Evolutionary conservation across 495 filamentous ascomycete species (phyloP).

Genomic region (Penicillium maclennaniae): DNA sequence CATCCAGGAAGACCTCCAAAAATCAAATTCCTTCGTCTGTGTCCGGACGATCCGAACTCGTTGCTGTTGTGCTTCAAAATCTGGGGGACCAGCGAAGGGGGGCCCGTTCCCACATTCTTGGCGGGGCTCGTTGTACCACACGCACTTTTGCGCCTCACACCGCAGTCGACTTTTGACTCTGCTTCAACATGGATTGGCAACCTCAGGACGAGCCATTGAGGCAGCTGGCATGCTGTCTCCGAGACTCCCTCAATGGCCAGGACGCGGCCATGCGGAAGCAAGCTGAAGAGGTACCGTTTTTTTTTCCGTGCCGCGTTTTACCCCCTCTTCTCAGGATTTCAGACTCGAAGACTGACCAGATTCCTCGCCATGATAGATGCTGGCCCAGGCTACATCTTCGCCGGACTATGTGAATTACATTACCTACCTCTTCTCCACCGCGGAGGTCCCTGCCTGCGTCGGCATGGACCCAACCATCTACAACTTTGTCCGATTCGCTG

Average conservation of each 20-base stretch:
- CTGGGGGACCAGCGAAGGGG: slow-evolving; percentile 22
- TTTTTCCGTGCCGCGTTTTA: slow-evolving; percentile 6
- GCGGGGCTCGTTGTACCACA: slow-evolving; percentile 30
- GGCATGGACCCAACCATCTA: slow-evolving; percentile 56
- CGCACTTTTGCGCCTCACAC: slow-evolving; percentile 25
- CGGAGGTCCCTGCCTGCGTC: slow-evolving; percentile 55
- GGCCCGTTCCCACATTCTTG: slow-evolving; percentile 30
- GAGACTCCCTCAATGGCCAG: slow-evolving; percentile 84
- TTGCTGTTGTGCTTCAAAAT: slow-evolving; percentile 10
- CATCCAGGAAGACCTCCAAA: neutral
- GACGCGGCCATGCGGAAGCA: slow-evolving; percentile 76
- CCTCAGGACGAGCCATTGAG: slow-evolving; percentile 79
- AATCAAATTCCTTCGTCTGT: neutral
- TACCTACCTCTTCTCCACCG: slow-evolving; percentile 78
- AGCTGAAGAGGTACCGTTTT: slow-evolving; percentile 51
- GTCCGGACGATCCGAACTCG: neutral
- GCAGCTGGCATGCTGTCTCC: slow-evolving; percentile 84
- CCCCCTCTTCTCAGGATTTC: neutral
- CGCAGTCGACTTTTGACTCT: slow-evolving; percentile 16
- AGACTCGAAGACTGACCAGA: neutral
- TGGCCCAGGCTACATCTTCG: slow-evolving; percentile 80
- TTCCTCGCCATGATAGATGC: slow-evolving; percentile 61
- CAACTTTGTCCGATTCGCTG: slow-evolving; percentile 75
- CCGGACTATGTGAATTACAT: slow-evolving; percentile 98
- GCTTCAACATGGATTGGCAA: slow-evolving; percentile 79